Evolutionary conservation across 2,329 filamentous ascomycete species (phyloP).

Genomic region (Nemania sp.): DNA sequence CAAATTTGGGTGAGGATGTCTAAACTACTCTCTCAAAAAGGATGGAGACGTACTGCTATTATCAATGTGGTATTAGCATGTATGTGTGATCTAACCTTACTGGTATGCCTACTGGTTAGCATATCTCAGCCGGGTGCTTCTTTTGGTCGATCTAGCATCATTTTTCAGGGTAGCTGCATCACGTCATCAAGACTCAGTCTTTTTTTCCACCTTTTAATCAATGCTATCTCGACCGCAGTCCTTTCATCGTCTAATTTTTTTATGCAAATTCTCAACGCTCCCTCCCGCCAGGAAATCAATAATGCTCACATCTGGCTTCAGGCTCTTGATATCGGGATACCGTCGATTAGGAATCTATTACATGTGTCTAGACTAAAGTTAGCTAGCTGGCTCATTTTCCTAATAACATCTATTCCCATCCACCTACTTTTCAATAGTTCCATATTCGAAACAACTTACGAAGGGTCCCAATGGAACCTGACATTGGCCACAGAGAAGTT

Average conservation of each 20-base stretch:
- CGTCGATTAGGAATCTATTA: conserved; percentile 52
- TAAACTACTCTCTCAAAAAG: not conserved
- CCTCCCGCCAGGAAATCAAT: conserved; percentile 63
- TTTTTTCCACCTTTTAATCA: not conserved
- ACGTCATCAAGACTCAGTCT: not conserved
- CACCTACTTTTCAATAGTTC: conserved; percentile 50
- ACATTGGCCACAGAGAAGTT: conserved; percentile 26
- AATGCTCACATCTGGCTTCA: conserved; percentile 55
- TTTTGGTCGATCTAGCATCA: not conserved
- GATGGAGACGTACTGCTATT: not conserved
- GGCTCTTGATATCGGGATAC: conserved; percentile 1
- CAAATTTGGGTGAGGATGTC: too few relatives aligned
- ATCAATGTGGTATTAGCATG: not conserved
- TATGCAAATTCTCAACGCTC: conserved; percentile 63
- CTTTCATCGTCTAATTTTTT: conserved; percentile 29
- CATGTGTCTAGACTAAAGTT: conserved; percentile 38
- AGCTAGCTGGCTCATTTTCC: conserved; percentile 42
- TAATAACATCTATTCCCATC: conserved; percentile 45
- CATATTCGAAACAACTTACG: conserved; percentile 39
- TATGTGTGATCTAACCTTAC: not conserved
- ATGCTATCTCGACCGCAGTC: not conserved
- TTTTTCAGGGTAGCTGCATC: not conserved
- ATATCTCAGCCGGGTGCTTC: not conserved
- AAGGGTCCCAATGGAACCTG: conserved; percentile 19
- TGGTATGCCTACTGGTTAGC: not conserved